Evolutionary conservation across 2,329 filamentous ascomycete genomes (phyloP).

Genomic region (Fusarium sp.): DNA sequence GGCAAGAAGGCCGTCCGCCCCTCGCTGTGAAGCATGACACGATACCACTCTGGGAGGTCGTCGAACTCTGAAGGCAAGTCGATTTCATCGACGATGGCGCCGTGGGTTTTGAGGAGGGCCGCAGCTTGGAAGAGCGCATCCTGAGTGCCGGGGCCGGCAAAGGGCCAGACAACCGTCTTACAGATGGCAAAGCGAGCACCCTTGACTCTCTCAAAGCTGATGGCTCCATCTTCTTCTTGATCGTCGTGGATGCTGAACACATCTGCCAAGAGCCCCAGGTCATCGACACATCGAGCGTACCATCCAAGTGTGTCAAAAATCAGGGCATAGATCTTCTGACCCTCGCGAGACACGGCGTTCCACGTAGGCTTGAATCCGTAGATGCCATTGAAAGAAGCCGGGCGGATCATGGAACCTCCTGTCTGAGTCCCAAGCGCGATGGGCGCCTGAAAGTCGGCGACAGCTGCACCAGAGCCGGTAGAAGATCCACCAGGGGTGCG

Average conservation of each 20-base stretch:
- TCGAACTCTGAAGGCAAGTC: slow-evolving; percentile 67
- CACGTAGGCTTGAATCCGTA: slow-evolving; percentile 79
- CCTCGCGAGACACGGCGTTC: slow-evolving; percentile 75
- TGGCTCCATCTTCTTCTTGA: slow-evolving; percentile 55
- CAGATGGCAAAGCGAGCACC: slow-evolving; percentile 70
- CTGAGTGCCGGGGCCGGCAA: slow-evolving; percentile 63
- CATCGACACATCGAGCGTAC: slow-evolving; percentile 71
- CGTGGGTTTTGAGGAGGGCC: slow-evolving; percentile 60
- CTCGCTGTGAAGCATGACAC: slow-evolving; percentile 66
- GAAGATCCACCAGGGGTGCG: slow-evolving; percentile 80
- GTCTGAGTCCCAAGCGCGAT: slow-evolving; percentile 78
- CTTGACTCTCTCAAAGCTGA: slow-evolving; percentile 55
- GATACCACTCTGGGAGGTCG: slow-evolving; percentile 68
- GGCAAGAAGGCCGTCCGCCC: slow-evolving; percentile 68
- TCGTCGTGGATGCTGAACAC: slow-evolving; percentile 68
- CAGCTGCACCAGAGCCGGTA: slow-evolving; percentile 77
- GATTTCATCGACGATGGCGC: slow-evolving; percentile 72
- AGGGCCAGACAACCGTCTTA: slow-evolving; percentile 69
- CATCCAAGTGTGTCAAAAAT: slow-evolving; percentile 76
- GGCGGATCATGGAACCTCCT: slow-evolving; percentile 75
- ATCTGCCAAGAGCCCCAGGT: slow-evolving; percentile 71
- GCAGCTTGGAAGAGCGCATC: slow-evolving; percentile 61
- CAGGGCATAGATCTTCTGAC: slow-evolving; percentile 72
- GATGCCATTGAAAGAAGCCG: slow-evolving; percentile 77
- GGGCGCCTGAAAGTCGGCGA: slow-evolving; percentile 75